phyloP scores from a whole-genome alignment of 73 alveolate species.

The Uronychia binucleata region DNA sequence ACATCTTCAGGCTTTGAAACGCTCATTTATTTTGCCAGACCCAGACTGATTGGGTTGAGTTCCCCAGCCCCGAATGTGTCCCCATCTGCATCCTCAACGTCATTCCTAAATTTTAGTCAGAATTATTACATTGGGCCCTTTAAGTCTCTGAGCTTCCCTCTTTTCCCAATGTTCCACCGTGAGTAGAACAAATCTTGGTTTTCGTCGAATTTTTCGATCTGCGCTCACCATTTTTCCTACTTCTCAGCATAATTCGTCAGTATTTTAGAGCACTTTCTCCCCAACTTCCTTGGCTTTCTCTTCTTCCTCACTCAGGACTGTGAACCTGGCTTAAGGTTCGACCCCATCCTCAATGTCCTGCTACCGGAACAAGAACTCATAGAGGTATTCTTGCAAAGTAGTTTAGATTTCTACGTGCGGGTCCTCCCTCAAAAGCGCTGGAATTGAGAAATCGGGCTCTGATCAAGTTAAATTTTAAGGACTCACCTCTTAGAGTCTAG shows the following conservation, averaged over 20 bases:
- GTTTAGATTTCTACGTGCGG: slow-evolving; percentile 24
- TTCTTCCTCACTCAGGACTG: slow-evolving; percentile 30
- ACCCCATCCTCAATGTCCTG: slow-evolving; percentile 23
- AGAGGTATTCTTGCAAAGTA: slow-evolving; percentile 17
- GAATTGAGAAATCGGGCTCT: slow-evolving; percentile 19
- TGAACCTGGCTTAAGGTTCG: slow-evolving; percentile 21
- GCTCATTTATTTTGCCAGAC: too few relatives aligned
- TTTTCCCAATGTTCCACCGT: not conserved
- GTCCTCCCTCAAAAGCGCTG: slow-evolving; percentile 28
- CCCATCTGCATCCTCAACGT: not conserved
- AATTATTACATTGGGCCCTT: too few relatives aligned
- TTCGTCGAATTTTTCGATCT: not conserved
- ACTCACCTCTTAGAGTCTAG: not conserved
- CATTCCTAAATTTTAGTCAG: too few relatives aligned
- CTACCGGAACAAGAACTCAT: slow-evolving; percentile 27
- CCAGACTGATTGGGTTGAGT: too few relatives aligned
- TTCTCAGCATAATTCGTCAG: not conserved
- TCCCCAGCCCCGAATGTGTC: not conserved
- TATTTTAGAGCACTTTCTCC: not conserved
- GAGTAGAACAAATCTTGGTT: not conserved
- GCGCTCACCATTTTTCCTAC: not conserved
- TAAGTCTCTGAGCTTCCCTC: too few relatives aligned
- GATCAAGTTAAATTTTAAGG: not conserved
- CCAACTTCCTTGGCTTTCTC: not conserved
- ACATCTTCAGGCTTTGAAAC: too few relatives aligned